These are phyloP conservation scores for Clonostachys rosea DNA, from an alignment of 2,329 filamentous ascomycete genomes.

Conservation along the genomic window DNA sequence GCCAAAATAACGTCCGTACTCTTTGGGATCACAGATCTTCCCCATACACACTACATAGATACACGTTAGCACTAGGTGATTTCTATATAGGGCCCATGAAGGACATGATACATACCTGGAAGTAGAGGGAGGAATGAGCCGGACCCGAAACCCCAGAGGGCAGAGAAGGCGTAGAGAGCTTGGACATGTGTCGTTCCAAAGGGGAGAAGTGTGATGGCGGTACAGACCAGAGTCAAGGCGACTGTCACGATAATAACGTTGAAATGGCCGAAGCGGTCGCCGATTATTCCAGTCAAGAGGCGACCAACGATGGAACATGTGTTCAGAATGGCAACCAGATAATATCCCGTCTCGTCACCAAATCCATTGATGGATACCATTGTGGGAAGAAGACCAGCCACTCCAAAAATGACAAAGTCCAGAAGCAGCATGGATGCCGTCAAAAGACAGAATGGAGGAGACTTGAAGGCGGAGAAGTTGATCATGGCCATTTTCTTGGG, in stretches of 20 bases:
- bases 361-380: constrained; percentile 31
- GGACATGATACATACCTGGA: constrained; percentile 10
- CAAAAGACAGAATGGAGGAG: constrained; percentile 32
- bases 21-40: constrained; percentile 36
- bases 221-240: constrained; percentile 20
- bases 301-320: constrained; percentile 34
- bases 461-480: constrained; percentile 32
- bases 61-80: neutral
- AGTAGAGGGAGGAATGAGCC: constrained; percentile 40
- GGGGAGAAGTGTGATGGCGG: constrained; percentile 35
- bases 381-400: constrained; percentile 38
- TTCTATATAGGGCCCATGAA: no score
- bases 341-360: constrained; percentile 29
- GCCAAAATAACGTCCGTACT: constrained; percentile 38
- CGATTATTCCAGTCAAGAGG: constrained; percentile 33
- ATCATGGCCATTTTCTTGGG: constrained; percentile 7
- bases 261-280: constrained; percentile 37
- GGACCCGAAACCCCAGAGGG: constrained; percentile 42
- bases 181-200: constrained; percentile 29
- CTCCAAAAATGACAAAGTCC: constrained; percentile 42
- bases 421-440: constrained; percentile 35
- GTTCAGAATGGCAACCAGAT: constrained; percentile 37
- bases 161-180: constrained; percentile 35
- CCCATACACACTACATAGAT: constrained; percentile 32
- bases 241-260: constrained; percentile 24